Evolutionary conservation across 2,329 filamentous ascomycete genomes (phyloP).

Genomic region (Monosporascus sp.): DNA sequence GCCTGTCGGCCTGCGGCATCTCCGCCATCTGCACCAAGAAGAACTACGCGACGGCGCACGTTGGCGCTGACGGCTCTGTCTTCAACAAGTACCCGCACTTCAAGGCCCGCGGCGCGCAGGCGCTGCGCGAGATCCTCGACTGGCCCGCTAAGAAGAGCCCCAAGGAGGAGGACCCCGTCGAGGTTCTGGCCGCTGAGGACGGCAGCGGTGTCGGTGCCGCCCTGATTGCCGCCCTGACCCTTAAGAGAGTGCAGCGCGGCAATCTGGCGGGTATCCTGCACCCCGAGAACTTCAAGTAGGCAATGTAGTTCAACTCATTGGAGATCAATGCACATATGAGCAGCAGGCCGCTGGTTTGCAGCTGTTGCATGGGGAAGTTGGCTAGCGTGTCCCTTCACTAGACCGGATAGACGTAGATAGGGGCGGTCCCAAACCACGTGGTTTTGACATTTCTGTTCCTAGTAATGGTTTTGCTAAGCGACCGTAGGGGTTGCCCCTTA

Average conservation of each 20-base stretch:
- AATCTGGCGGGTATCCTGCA: constrained; percentile 60
- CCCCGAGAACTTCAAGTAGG: constrained; percentile 54
- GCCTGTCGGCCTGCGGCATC: constrained; percentile 89
- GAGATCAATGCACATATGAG: not conserved
- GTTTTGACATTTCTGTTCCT: not conserved
- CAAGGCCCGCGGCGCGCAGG: constrained; percentile 84
- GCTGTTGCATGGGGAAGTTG: not conserved
- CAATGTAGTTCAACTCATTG: constrained; percentile 1
- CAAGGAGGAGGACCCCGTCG: constrained; percentile 78
- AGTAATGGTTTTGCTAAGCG: not conserved
- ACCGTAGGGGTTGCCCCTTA: constrained; percentile 28
- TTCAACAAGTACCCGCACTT: constrained; percentile 99
- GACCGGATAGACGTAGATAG: constrained; percentile 1
- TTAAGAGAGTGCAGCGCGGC: constrained; percentile 58
- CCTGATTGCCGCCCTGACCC: constrained; percentile 73
- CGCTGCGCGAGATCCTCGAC: constrained; percentile 90
- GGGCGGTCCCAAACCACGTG: not conserved
- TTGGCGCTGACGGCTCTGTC: constrained; percentile 93
- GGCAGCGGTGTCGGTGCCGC: constrained; percentile 96
- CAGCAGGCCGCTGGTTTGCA: not conserved
- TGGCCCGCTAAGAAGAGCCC: constrained; percentile 68
- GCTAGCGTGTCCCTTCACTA: constrained; percentile 3
- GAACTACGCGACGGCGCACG: constrained; percentile 78
- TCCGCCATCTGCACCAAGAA: constrained; percentile 98
- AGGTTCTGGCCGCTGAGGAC: constrained; percentile 87